These are phyloP conservation scores for Craspedostauros australis DNA, from an alignment of 108 stramenopile species.

Conservation along the genomic window DNA sequence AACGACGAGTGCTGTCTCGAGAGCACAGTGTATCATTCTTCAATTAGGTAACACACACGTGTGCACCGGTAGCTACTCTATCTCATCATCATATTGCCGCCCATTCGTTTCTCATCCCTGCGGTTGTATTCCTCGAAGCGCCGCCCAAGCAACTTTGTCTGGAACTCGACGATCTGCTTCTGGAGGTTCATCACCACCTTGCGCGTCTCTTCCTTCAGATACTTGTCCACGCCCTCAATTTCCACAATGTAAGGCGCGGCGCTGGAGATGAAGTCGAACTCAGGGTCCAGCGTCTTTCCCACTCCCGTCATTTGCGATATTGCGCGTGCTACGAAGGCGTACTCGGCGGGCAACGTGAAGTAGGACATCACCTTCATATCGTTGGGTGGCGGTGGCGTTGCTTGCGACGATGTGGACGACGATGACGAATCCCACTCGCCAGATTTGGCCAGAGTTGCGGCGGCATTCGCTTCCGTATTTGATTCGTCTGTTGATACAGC, in stretches of 20 bases:
- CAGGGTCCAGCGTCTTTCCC: slow-evolving; percentile 67
- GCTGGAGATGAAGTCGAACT: slow-evolving; percentile 80
- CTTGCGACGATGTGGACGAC: slow-evolving; percentile 9
- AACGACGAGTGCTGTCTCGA: too few species aligned
- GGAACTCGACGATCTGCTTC: too few species aligned
- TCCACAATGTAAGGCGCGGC: slow-evolving; percentile 77
- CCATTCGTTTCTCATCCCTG: too few species aligned
- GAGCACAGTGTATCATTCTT: too few species aligned
- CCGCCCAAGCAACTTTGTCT: too few species aligned
- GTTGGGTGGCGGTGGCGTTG: slow-evolving; percentile 16
- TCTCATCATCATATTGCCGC: too few species aligned
- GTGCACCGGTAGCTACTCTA: too few species aligned
- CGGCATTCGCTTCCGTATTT: slow-evolving; percentile 4
- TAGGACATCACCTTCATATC: slow-evolving; percentile 77
- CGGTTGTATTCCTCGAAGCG: too few species aligned
- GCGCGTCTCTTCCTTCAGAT: slow-evolving; percentile 54
- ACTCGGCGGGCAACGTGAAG: slow-evolving; percentile 78
- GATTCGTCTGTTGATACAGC: too few species aligned
- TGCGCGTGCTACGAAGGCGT: slow-evolving; percentile 83
- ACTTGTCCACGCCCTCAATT: slow-evolving; percentile 66
- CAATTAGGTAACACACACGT: too few species aligned
- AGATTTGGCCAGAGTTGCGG: slow-evolving; percentile 6
- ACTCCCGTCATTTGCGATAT: slow-evolving; percentile 83
- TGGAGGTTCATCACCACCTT: slow-evolving; percentile 6
- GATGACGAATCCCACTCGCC: too few species aligned